Conservation (phyloP, 192 early-diverging fungal genomes). For the Phycomyces nitens region DNA sequence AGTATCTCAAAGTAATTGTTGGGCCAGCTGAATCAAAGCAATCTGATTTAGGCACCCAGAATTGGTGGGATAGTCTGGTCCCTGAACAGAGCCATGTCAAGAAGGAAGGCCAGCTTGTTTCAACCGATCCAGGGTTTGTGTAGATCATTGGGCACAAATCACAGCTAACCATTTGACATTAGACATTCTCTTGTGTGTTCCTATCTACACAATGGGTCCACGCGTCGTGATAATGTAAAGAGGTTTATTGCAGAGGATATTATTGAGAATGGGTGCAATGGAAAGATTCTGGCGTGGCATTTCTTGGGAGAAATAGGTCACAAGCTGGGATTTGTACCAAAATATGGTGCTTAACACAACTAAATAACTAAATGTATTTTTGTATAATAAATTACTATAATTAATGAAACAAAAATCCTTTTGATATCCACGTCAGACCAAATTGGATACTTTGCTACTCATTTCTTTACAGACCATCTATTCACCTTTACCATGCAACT, state of each 20-base stretch:
- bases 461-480: too few relatives aligned
- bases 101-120: background rate
- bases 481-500: background rate
- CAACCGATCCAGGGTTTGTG: background rate
- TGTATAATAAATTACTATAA: background rate
- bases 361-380: background rate
- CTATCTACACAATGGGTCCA: constrained; percentile 13
- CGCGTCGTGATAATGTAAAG: constrained; percentile 3
- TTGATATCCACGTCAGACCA: background rate
- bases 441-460: background rate
- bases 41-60: background rate
- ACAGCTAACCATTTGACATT: too few relatives aligned
- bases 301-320: constrained; percentile 23
- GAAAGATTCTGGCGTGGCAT: constrained; percentile 24
- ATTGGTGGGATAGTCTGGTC: constrained; percentile 8
- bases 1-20: background rate
- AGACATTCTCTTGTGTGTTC: background rate
- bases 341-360: constrained; percentile 26
- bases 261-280: constrained; percentile 11
- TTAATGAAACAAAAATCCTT: background rate
- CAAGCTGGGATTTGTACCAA: constrained; percentile 26
- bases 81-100: constrained; percentile 7
- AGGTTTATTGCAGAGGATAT: constrained; percentile 14
- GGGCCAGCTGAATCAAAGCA: background rate
- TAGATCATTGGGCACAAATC: too few relatives aligned